These are phyloP conservation scores for Talaromyces verruculosus DNA, from an alignment of 2,329 filamentous ascomycete genomes.

Conservation along the genomic window DNA sequence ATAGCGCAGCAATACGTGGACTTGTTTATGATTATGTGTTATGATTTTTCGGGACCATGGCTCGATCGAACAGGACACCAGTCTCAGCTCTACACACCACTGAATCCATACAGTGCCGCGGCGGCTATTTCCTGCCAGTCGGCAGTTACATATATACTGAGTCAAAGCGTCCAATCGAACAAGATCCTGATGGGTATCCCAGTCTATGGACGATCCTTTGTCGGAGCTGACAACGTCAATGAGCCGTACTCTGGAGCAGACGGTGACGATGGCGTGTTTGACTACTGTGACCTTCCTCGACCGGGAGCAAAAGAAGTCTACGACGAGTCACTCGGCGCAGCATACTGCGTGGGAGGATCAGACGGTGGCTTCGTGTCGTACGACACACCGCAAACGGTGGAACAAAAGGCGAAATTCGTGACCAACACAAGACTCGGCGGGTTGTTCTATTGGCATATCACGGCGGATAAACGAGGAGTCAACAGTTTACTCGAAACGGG, in stretches of 20 bases:
- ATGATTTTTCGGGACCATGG: slow-evolving; percentile 76
- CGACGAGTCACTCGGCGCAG: slow-evolving; percentile 67
- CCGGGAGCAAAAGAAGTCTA: slow-evolving; percentile 63
- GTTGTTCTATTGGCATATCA: slow-evolving; percentile 80
- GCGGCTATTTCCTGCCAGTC: slow-evolving; percentile 62
- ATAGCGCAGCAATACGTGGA: slow-evolving; percentile 67
- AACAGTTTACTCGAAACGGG: slow-evolving; percentile 63
- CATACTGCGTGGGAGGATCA: slow-evolving; percentile 64
- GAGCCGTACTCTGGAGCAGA: slow-evolving; percentile 55
- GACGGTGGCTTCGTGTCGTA: slow-evolving; percentile 79
- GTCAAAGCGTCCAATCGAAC: slow-evolving; percentile 64
- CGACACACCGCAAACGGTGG: slow-evolving; percentile 74
- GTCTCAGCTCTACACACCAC: slow-evolving; percentile 67
- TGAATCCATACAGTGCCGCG: slow-evolving; percentile 55
- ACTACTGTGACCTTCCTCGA: slow-evolving; percentile 69
- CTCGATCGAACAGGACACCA: slow-evolving; percentile 68
- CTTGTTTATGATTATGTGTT: slow-evolving; percentile 75
- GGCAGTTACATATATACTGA: slow-evolving; percentile 64
- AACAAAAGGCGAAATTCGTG: slow-evolving; percentile 71
- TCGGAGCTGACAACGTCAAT: slow-evolving; percentile 63
- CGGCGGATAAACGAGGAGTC: slow-evolving; percentile 61
- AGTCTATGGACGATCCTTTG: slow-evolving; percentile 72
- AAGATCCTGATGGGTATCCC: slow-evolving; percentile 77
- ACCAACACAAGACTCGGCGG: slow-evolving; percentile 70
- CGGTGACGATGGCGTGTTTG: slow-evolving; percentile 69